phyloP scores from a whole-genome alignment of 768 basidiomycete genomes.

The Russula lepida region DNA sequence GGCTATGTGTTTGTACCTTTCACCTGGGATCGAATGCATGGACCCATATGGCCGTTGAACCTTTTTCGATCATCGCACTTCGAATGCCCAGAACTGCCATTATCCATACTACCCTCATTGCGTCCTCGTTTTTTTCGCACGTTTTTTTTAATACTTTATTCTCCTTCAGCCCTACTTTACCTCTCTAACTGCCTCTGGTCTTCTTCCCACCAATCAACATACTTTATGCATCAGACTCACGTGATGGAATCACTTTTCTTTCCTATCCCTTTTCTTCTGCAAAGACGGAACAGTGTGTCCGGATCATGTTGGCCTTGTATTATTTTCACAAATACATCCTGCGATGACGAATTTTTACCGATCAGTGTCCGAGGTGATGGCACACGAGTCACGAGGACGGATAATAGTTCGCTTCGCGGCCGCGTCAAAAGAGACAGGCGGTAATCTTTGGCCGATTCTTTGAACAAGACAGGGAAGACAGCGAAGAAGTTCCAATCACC shows the following conservation, averaged over 20 bases:
- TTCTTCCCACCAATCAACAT: not conserved
- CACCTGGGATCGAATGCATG: not conserved
- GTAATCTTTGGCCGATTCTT: not conserved
- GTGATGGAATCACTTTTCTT: constrained; percentile 1
- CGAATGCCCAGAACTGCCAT: not conserved
- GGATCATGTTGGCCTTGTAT: constrained; percentile 1
- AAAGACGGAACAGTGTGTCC: not conserved
- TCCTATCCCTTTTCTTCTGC: not conserved
- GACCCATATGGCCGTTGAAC: not conserved
- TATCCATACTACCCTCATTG: not conserved
- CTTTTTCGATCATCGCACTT: no score
- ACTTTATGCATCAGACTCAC: constrained; percentile 7
- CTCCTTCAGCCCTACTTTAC: not conserved
- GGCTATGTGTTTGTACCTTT: not conserved
- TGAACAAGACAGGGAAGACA: not conserved
- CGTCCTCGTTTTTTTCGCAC: not conserved
- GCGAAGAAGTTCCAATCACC: no score
- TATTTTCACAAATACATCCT: constrained; percentile 5
- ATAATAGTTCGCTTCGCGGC: not conserved
- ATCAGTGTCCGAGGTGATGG: not conserved
- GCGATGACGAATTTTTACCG: not conserved
- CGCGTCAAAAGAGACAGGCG: not conserved
- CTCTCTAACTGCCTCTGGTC: not conserved
- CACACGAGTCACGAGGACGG: not conserved
- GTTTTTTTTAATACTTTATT: constrained; percentile 4